A percentile compares a stretch with the other conserved stretches of the same genome.
These are phyloP conservation scores for Coffea eugenioides DNA, from an alignment of 257 asterid genomes.

Conservation along the genomic window DNA sequence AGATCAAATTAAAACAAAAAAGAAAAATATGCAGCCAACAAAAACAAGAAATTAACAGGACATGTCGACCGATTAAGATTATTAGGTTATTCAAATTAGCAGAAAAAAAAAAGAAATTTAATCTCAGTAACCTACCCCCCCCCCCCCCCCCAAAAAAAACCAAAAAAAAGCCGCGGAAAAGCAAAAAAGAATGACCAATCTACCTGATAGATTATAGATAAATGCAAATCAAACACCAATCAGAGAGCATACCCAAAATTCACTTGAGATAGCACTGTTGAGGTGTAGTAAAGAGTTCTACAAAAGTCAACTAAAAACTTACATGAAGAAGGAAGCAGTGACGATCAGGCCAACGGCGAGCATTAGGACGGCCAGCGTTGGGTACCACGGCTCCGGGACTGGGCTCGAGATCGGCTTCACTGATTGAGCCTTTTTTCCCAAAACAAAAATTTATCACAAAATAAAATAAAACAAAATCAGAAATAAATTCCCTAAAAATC, in stretches of 20 bases:
- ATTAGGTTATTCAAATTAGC: not conserved
- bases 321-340: conserved; percentile 93
- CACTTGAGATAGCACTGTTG: not conserved
- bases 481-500: not conserved
- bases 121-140: not conserved
- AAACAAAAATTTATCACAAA: not conserved
- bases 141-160: too few relatives aligned
- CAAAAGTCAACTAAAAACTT: conserved; percentile 18
- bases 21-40: not conserved
- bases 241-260: not conserved
- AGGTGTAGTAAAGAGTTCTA: not conserved
- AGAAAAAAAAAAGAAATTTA: not conserved
- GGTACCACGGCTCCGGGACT: conserved; percentile 85
- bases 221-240: not conserved
- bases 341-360: conserved; percentile 78
- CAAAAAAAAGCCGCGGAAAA: not conserved
- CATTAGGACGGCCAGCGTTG: conserved; percentile 70
- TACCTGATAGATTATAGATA: not conserved
- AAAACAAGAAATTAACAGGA: not conserved
- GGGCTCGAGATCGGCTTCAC: conserved; percentile 93
- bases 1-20: not conserved
- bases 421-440: conserved; percentile 45
- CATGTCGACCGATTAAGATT: not conserved
- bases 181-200: not conserved
- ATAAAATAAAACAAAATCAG: not conserved